A percentile compares a stretch with the other conserved stretches of the same genome.
These are phyloP conservation scores for Apiospora arundinis DNA, from an alignment of 2,329 filamentous ascomycete species.

Conservation along the genomic window DNA sequence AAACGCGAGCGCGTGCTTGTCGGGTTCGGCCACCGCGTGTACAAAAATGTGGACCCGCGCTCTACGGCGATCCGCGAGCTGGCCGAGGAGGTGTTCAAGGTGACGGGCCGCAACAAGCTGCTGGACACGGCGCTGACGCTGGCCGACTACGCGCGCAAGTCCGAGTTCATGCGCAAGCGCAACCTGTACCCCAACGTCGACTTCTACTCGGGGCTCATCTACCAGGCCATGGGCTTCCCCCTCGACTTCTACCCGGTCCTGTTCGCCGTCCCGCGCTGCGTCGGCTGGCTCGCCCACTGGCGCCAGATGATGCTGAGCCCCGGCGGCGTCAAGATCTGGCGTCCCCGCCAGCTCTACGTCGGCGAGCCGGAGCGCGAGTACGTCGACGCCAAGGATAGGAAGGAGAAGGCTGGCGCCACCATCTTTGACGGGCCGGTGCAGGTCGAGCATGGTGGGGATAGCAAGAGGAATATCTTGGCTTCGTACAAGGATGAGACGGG, in stretches of 20 bases:
- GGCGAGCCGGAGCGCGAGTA: constrained; percentile 53
- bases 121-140: constrained; percentile 55
- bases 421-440: constrained; percentile 45
- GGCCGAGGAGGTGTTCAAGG: constrained; percentile 56
- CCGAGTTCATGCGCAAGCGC: constrained; percentile 55
- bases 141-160: constrained; percentile 51
- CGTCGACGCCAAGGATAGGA: constrained; percentile 44
- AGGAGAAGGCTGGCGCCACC: constrained; percentile 37
- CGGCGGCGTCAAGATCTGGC: constrained; percentile 57
- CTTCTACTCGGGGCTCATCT: constrained; percentile 59
- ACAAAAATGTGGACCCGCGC: constrained; percentile 60
- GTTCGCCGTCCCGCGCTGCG: constrained; percentile 57
- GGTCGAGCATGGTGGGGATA: constrained; percentile 49
- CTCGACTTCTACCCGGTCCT: constrained; percentile 59
- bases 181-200: constrained; percentile 59
- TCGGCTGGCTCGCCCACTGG: constrained; percentile 58
- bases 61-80: constrained; percentile 55
- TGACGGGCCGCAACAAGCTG: constrained; percentile 57
- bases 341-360: constrained; percentile 55
- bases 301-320: constrained; percentile 55
- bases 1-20: constrained; percentile 57
- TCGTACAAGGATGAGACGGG: constrained; percentile 47
- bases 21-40: constrained; percentile 62
- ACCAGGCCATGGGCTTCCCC: constrained; percentile 60
- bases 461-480: constrained; percentile 48